Conservation (phyloP, 208 protist genomes). For the Borovskyia barvae region DNA sequence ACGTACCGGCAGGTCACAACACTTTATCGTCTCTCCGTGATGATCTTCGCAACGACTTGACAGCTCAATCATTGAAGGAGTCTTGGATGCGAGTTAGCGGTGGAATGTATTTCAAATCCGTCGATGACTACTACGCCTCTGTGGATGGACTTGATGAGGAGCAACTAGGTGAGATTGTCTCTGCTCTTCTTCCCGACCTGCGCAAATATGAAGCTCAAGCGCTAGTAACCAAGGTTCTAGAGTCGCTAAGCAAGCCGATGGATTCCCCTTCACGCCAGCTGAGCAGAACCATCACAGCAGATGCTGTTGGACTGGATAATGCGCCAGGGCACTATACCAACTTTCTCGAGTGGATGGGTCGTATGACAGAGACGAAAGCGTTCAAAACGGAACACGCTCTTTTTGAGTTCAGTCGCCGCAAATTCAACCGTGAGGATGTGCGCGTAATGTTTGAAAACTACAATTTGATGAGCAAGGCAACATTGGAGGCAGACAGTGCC, state of each 20-base stretch:
- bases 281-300: conserved; percentile 79
- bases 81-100: conserved; percentile 88
- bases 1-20: conserved; percentile 86
- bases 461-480: conserved; percentile 81
- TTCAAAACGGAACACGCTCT: conserved; percentile 91
- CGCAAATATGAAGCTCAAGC: conserved; percentile 68
- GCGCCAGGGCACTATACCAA: conserved; percentile 89
- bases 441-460: conserved; percentile 92
- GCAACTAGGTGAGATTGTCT: conserved; percentile 84
- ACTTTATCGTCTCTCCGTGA: conserved; percentile 84
- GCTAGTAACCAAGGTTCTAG: conserved; percentile 74
- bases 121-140: conserved; percentile 84
- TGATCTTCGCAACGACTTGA: conserved; percentile 76
- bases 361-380: conserved; percentile 81
- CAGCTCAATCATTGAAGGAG: conserved; percentile 84
- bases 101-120: conserved; percentile 73
- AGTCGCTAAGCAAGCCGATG: conserved; percentile 72
- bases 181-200: conserved; percentile 74
- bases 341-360: conserved; percentile 91
- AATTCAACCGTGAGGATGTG: conserved; percentile 88
- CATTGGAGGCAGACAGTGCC: conserved; percentile 66
- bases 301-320: conserved; percentile 84
- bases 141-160: conserved; percentile 85
- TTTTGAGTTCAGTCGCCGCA: conserved; percentile 85
- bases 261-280: conserved; percentile 70